Evolutionary conservation across 1,284 basidiomycete species (phyloP).

Genomic region (Ceratobasidium sp.): DNA sequence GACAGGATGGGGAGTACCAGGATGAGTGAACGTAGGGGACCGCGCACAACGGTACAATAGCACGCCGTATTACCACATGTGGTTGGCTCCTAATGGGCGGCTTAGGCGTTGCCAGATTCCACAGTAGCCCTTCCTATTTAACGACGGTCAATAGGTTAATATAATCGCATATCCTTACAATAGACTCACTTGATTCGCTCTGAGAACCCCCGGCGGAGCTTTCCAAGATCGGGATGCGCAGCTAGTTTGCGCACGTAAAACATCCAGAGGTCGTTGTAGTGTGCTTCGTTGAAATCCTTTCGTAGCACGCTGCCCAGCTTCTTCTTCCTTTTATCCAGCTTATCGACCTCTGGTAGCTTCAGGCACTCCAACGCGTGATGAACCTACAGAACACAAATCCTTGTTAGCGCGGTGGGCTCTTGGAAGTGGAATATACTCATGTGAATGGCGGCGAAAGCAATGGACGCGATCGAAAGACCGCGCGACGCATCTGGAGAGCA

Average conservation of each 20-base stretch:
- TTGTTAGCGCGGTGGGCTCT: neutral
- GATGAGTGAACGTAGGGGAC: too few species aligned
- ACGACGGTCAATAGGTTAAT: neutral
- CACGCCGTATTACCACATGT: conserved; percentile 7
- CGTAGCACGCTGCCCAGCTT: neutral
- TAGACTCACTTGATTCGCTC: neutral
- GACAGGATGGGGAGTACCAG: too few species aligned
- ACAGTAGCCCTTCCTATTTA: neutral
- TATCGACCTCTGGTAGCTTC: neutral
- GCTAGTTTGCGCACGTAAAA: neutral
- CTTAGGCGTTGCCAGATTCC: neutral
- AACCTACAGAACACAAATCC: neutral
- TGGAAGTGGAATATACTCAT: neutral
- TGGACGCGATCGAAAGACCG: conserved; percentile 5
- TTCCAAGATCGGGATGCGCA: neutral
- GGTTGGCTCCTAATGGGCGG: neutral
- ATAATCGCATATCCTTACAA: neutral
- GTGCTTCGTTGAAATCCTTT: neutral
- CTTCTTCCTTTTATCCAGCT: neutral
- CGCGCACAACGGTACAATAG: too few species aligned
- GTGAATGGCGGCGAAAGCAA: neutral
- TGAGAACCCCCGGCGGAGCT: neutral
- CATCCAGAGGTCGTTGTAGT: neutral
- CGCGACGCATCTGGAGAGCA: neutral
- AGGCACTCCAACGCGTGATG: conserved; percentile 1